Evolutionary conservation across 2,329 filamentous ascomycete genomes (phyloP).

Genomic region (Talaromyces islandicus): DNA sequence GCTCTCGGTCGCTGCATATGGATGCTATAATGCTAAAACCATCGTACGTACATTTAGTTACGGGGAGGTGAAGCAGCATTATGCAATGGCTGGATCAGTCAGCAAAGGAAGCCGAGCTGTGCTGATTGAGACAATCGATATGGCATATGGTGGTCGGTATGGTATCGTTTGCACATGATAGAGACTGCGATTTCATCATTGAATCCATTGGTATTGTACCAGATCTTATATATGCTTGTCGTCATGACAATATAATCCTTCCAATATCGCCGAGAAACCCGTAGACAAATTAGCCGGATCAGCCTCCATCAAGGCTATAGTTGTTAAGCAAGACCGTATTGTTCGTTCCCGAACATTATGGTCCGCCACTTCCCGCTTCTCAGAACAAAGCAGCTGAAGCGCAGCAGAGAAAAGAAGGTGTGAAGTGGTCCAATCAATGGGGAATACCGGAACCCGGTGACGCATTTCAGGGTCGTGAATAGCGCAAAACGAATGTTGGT

Average conservation of each 20-base stretch:
- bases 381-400: slow-evolving; percentile 2
- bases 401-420: slow-evolving; percentile 5
- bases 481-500: slow-evolving; percentile 1
- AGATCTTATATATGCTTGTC: neutral
- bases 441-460: neutral
- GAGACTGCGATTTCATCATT: neutral
- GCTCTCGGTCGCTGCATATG: too few species aligned
- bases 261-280: slow-evolving; percentile 2
- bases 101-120: too few species aligned
- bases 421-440: slow-evolving; percentile 4
- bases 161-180: neutral
- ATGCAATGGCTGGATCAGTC: too few species aligned
- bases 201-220: neutral
- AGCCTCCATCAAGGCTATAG: slow-evolving; percentile 4
- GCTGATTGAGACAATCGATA: too few species aligned
- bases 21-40: too few species aligned
- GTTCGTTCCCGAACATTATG: slow-evolving; percentile 1
- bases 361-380: neutral
- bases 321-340: slow-evolving; percentile 3
- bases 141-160: too few species aligned
- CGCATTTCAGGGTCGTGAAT: neutral
- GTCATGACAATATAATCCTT: neutral
- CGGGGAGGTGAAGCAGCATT: too few species aligned
- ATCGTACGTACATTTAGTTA: too few species aligned
- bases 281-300: slow-evolving; percentile 1